These are phyloP conservation scores for Cyclostephanos invisitatus DNA, from an alignment of 108 stramenopile genomes.

Conservation along the genomic window DNA sequence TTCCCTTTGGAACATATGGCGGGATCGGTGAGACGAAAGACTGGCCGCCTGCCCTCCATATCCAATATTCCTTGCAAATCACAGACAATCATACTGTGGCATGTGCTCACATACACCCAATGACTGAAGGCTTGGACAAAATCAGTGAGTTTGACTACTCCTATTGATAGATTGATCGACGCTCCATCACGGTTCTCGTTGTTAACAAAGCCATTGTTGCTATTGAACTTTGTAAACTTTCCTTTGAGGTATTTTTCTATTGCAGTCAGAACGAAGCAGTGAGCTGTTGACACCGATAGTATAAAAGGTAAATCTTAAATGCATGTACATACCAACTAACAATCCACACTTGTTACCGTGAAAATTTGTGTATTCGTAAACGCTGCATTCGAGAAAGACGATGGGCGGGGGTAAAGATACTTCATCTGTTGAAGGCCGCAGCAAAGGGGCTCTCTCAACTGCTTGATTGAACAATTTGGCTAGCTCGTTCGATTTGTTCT, in stretches of 20 bases:
- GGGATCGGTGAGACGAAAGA: slow-evolving; percentile 42
- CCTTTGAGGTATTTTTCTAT: slow-evolving; percentile 39
- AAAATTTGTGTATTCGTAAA: slow-evolving; percentile 45
- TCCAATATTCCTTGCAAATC: slow-evolving; percentile 44
- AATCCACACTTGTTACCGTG: slow-evolving; percentile 28
- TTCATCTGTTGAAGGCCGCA: slow-evolving; percentile 36
- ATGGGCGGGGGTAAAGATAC: slow-evolving; percentile 39
- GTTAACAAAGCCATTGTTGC: slow-evolving; percentile 53
- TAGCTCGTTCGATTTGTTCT: slow-evolving; percentile 33
- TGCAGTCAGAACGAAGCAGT: not conserved
- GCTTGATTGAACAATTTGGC: slow-evolving; percentile 37
- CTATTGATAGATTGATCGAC: slow-evolving; percentile 27
- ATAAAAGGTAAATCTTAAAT: not conserved
- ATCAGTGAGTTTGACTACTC: slow-evolving; percentile 43
- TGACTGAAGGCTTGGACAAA: slow-evolving; percentile 52
- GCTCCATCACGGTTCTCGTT: slow-evolving; percentile 6
- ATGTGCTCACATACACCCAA: slow-evolving; percentile 38
- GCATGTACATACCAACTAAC: slow-evolving; percentile 29
- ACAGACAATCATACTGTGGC: slow-evolving; percentile 36
- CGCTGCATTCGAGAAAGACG: slow-evolving; percentile 38
- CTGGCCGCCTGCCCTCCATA: slow-evolving; percentile 29
- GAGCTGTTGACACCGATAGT: not conserved
- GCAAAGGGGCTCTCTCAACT: slow-evolving; percentile 25
- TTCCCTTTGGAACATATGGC: slow-evolving; percentile 42
- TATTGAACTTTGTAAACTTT: slow-evolving; percentile 54